These are phyloP conservation scores for Chytriomyces sp. DNA, from an alignment of 192 early-diverging fungal species.

Conservation along the genomic window DNA sequence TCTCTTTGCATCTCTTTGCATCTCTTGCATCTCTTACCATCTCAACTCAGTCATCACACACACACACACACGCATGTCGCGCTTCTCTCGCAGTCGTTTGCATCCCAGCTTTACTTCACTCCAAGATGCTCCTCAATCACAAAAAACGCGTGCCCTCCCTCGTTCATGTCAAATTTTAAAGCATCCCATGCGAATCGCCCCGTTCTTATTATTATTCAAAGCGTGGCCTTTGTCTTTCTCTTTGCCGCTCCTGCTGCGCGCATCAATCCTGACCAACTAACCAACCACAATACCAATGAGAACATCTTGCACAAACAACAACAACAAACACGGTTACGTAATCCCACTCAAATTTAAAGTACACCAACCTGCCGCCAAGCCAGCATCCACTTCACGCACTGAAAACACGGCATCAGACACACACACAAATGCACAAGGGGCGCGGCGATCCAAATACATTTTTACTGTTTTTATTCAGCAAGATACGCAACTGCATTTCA, in stretches of 20 bases:
- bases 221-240: conserved; percentile 52
- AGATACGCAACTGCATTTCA: not conserved
- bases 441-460: too few relatives aligned
- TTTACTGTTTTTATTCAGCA: not conserved
- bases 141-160: too few relatives aligned
- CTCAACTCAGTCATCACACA: too few relatives aligned
- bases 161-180: too few relatives aligned
- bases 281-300: not conserved
- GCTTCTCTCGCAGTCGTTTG: too few relatives aligned
- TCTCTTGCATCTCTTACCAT: too few relatives aligned
- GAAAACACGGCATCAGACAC: conserved; percentile 79
- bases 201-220: conserved; percentile 40
- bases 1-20: too few relatives aligned
- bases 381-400: conserved; percentile 88
- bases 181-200: too few relatives aligned
- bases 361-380: conserved; percentile 78
- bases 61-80: too few relatives aligned
- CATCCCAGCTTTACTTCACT: too few relatives aligned
- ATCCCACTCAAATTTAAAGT: not conserved
- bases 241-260: conserved; percentile 52
- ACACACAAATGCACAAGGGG: conserved; percentile 54
- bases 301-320: too few relatives aligned
- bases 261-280: conserved; percentile 58
- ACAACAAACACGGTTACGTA: not conserved
- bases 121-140: too few relatives aligned